Evolutionary conservation across 495 filamentous ascomycete genomes (phyloP), one percentile per base, ranked within the genome.

Genomic region (Oleoguttula mirabilis): DNA sequence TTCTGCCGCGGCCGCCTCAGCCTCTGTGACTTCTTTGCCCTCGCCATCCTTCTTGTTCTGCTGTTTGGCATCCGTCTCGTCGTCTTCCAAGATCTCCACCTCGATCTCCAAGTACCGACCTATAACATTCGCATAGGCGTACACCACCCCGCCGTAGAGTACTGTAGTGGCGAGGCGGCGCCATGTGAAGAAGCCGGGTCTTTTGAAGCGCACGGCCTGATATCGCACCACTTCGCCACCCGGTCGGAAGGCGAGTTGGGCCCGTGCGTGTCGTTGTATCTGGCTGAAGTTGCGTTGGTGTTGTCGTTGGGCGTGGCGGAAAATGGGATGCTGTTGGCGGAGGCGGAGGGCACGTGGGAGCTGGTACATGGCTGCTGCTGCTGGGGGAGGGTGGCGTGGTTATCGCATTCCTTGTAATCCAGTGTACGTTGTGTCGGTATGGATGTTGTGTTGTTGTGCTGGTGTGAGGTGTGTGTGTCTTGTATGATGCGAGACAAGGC

Each of bases 121-220:
- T 4, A 57, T 15, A 2, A 47, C 41, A 35, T 51, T 39, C 14
- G 28, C 25, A 36, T 25, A 55, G 10, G 21, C 24, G 31, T 50
- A 47, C 15, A 40, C 32, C 11, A 31, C 43, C 11, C 39, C 36
- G 10, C 41, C 31, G 35, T 58, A 56, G 22, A 55, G 3, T 11
- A 21, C 32, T 7, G 24, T 10, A 5, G 41, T 43, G 10, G 35
- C 22, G 6, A 47, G 1, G 3, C 51, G 39, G n/a, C 44, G 39
- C 11, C 25, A 34, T 10, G 43, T 52, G 38, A 50, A 51, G 43
- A 60, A 50, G 23, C 51, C 45, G 2, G 41, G 50, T 28, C 36
- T 38, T 36, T 47, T 39, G 39, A 60, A 51, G 31, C 58, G 56
- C 27, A 62, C 56, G 30, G 47, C 38, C 41, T 57, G 59, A 14